These are phyloP conservation scores for Cercospora sp. DNA, from an alignment of 2,329 filamentous ascomycete genomes.

Conservation along the genomic window DNA sequence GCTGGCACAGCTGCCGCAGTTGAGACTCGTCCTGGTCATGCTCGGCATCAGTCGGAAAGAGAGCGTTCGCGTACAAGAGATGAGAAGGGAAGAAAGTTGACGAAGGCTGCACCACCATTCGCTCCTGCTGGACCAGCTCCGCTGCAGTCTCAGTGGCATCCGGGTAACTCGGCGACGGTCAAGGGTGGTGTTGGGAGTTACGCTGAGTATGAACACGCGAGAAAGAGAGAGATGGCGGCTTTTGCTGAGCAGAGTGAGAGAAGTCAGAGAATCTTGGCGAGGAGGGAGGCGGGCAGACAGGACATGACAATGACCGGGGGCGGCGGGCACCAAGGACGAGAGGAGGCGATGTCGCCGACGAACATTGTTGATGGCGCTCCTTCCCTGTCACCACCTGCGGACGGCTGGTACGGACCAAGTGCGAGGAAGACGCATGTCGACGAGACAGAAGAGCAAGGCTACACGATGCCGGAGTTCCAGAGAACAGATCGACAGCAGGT, in stretches of 20 bases:
- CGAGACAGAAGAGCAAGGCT: not conserved
- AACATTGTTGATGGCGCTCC: not conserved
- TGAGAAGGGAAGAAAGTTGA: constrained; percentile 11
- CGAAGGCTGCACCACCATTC: constrained; percentile 12
- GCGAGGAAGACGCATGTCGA: constrained; percentile 13
- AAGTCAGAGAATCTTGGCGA: not conserved
- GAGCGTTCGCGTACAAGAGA: constrained; percentile 8
- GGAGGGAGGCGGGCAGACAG: not conserved
- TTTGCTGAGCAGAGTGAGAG: constrained; percentile 5
- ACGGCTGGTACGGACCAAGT: constrained; percentile 31
- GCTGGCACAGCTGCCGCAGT: constrained; percentile 21
- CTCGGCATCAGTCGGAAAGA: not conserved
- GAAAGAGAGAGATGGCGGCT: constrained; percentile 8
- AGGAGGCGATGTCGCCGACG: not conserved
- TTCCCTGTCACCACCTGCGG: constrained; percentile 18
- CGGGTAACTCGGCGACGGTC: constrained; percentile 10
- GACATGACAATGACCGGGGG: not conserved
- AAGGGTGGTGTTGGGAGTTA: constrained; percentile 13
- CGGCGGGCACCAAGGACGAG: not conserved
- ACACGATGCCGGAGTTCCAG: not conserved
- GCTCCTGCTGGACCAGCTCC: constrained; percentile 7
- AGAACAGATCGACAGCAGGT: constrained; percentile 1
- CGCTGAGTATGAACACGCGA: constrained; percentile 9
- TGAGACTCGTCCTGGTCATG: not conserved
- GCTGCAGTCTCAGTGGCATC: constrained; percentile 2